Conservation (phyloP, 129 eudicot species). For the Rutidosis leptorrhynchoides region DNA sequence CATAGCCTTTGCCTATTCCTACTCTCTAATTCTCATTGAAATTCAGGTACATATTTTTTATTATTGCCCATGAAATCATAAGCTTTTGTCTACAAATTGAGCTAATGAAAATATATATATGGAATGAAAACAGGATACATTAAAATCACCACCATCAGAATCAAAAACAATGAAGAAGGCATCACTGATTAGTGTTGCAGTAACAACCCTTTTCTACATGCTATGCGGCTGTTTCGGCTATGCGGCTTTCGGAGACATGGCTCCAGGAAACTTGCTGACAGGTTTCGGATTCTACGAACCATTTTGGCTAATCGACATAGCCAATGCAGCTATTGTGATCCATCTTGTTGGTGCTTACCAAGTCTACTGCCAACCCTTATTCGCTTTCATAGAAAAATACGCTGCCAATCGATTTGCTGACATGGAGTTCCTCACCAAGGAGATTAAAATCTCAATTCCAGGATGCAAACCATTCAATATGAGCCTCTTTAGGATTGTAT, state of each 20-base stretch:
- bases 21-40: constrained; percentile 71
- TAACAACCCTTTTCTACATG: constrained; percentile 62
- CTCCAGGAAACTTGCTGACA: constrained; percentile 90
- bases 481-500: constrained; percentile 66
- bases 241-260: constrained; percentile 78
- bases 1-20: constrained; percentile 81
- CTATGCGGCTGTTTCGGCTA: constrained; percentile 72
- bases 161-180: constrained; percentile 85
- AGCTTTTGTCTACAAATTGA: too few relatives aligned
- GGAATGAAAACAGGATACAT: constrained; percentile 43
- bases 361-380: constrained; percentile 77
- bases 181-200: constrained; percentile 56
- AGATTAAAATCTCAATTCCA: constrained; percentile 28
- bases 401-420: constrained; percentile 55
- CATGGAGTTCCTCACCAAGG: constrained; percentile 52
- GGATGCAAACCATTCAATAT: constrained; percentile 42
- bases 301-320: constrained; percentile 78
- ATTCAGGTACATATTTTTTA: constrained; percentile 87
- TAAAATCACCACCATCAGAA: constrained; percentile 49
- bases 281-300: constrained; percentile 94
- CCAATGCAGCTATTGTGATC: constrained; percentile 68
- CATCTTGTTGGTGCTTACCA: constrained; percentile 89
- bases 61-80: too few relatives aligned
- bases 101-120: not conserved
- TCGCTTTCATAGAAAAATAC: constrained; percentile 48